Percentiles rank a stretch among this genome's conserved stretches.
Conservation (phyloP, 257 asterid genomes). For the Salvia hispanica region DNA sequence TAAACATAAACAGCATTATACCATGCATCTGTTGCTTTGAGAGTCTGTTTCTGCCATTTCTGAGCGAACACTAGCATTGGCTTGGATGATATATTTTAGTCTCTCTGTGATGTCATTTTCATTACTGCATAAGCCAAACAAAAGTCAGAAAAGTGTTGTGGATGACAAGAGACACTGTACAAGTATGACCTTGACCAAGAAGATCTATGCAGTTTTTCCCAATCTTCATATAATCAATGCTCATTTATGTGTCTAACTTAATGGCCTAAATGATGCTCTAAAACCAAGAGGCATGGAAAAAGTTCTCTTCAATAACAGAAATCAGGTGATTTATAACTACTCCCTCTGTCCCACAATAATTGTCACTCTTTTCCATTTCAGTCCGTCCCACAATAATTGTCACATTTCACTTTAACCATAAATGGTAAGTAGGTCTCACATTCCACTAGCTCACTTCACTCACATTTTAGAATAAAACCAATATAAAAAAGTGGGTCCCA, state of each 20-base stretch:
- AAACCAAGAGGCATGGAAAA: slow-evolving; percentile 9
- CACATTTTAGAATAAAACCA: no score
- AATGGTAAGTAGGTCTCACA: no score
- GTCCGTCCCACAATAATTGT: no score
- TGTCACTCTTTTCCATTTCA: no score
- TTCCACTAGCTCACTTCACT: no score
- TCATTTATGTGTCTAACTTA: slow-evolving; percentile 2
- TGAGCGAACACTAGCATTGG: slow-evolving; percentile 69
- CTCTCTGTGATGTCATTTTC: slow-evolving; percentile 89
- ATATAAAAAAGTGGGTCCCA: no score
- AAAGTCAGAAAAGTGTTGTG: slow-evolving; percentile 9
- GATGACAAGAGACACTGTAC: neutral
- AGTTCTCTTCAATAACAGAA: slow-evolving; percentile 7
- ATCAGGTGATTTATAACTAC: neutral
- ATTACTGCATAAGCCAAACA: slow-evolving; percentile 60
- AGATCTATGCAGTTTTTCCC: slow-evolving; percentile 17
- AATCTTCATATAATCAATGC: slow-evolving; percentile 12
- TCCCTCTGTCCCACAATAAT: no score
- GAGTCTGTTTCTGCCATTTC: slow-evolving; percentile 51
- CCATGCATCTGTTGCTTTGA: slow-evolving; percentile 49
- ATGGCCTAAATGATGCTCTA: slow-evolving; percentile 20
- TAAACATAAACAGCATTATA: slow-evolving; percentile 33
- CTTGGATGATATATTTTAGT: slow-evolving; percentile 68
- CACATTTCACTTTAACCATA: no score
- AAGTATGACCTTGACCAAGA: neutral